Evolutionary conservation across 805 yeast species (phyloP).

Genomic region (Lachancea cidri): DNA sequence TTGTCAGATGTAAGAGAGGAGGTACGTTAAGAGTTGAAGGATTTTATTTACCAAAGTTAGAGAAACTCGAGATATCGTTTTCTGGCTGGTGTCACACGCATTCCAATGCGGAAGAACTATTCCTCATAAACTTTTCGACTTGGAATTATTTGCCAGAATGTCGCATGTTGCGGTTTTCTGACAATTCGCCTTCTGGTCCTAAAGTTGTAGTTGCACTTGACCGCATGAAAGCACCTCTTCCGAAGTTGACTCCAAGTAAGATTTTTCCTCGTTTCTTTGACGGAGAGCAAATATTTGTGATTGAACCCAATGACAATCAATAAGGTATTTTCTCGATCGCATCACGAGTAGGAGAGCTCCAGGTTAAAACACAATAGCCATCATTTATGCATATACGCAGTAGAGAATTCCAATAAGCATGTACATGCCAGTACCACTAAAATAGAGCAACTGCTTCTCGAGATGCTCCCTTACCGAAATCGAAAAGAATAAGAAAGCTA

Average conservation of each 20-base stretch:
- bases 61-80: conserved; percentile 7
- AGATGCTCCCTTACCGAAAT: too few species aligned
- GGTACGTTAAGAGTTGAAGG: conserved; percentile 19
- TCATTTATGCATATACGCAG: too few species aligned
- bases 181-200: not conserved
- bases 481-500: too few species aligned
- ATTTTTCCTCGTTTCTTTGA: not conserved
- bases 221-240: not conserved
- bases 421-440: too few species aligned
- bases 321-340: not conserved
- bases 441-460: too few species aligned
- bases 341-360: too few species aligned
- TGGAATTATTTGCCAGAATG: conserved; percentile 23
- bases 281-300: not conserved
- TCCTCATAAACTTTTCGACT: conserved; percentile 21
- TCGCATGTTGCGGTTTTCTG: not conserved
- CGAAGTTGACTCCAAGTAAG: not conserved
- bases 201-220: not conserved
- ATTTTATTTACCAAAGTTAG: conserved; percentile 19
- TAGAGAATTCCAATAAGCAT: too few species aligned
- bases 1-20: conserved; percentile 10
- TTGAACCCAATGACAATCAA: not conserved
- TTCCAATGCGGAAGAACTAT: conserved; percentile 9
- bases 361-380: too few species aligned
- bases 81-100: conserved; percentile 4